Percentiles rank a stretch among this genome's conserved stretches.
Conservation (phyloP, 345 rosid genomes). For the Euphorbia tirucalli region DNA sequence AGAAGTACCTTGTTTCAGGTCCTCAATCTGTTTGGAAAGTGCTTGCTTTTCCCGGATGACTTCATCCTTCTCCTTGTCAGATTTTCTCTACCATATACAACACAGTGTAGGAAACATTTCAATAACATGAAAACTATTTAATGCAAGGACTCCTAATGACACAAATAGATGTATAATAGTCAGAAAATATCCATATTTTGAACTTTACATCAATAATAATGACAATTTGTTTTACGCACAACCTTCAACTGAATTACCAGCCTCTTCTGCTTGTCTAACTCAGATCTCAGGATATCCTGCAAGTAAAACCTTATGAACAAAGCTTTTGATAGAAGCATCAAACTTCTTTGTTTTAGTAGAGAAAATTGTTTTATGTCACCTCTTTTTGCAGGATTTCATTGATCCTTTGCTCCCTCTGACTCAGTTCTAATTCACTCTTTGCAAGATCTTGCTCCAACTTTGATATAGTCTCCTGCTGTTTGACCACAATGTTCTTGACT, state of each 20-base stretch:
- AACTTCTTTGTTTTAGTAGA: background rate
- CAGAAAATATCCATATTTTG: background rate
- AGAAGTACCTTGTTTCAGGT: slow-evolving; percentile 71
- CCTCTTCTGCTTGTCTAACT: slow-evolving; percentile 59
- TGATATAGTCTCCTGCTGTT: slow-evolving; percentile 54
- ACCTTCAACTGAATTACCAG: slow-evolving; percentile 49
- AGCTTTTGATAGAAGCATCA: too few relatives aligned
- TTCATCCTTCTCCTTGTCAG: slow-evolving; percentile 74
- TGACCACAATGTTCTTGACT: slow-evolving; percentile 37
- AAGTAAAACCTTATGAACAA: background rate
- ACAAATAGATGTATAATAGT: background rate
- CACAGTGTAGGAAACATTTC: background rate
- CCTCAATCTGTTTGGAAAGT: slow-evolving; percentile 78
- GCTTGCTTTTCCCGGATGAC: slow-evolving; percentile 62
- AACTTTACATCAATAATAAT: background rate
- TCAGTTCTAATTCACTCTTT: slow-evolving; percentile 55
- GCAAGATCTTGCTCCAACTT: slow-evolving; percentile 71
- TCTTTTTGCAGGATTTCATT: slow-evolving; percentile 58
- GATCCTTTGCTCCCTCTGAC: slow-evolving; percentile 59
- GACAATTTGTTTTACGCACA: background rate
- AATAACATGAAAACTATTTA: background rate
- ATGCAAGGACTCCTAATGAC: background rate
- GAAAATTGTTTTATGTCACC: slow-evolving; percentile 34
- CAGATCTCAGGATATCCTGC: slow-evolving; percentile 51
- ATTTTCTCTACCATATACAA: slow-evolving; percentile 40